These are phyloP conservation scores for Tuber microsphaerosporum DNA, from an alignment of 495 filamentous ascomycete species.

Conservation along the genomic window DNA sequence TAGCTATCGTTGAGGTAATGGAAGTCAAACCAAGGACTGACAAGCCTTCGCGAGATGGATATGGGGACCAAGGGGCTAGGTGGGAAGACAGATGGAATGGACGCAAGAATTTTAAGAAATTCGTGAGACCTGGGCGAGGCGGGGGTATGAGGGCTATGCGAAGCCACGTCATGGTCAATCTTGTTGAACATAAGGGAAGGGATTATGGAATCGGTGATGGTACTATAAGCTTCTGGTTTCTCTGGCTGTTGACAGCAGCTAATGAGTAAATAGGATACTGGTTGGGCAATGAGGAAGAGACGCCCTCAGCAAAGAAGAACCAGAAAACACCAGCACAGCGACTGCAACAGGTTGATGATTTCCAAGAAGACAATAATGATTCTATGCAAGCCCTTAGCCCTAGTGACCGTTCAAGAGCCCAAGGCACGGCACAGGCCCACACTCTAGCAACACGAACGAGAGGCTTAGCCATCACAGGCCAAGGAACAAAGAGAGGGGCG, in stretches of 20 bases:
- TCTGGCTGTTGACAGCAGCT: background rate
- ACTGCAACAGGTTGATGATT: background rate
- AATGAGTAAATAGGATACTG: constrained; percentile 25
- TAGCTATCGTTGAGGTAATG: constrained; percentile 77
- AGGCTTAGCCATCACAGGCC: constrained; percentile 10
- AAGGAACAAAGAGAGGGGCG: constrained; percentile 31
- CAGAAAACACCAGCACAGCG: constrained; percentile 5
- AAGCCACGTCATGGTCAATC: constrained; percentile 61
- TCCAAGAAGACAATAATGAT: constrained; percentile 4
- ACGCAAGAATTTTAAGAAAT: constrained; percentile 92
- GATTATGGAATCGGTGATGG: constrained; percentile 75
- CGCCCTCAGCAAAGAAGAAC: constrained; percentile 1
- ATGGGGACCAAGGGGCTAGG: constrained; percentile 51
- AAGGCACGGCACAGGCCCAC: constrained; percentile 12
- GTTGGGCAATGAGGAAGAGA: constrained; percentile 20
- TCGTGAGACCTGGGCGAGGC: constrained; percentile 58
- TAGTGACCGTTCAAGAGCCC: background rate
- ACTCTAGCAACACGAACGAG: background rate
- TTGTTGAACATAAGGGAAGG: constrained; percentile 73
- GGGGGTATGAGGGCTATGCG: constrained; percentile 46
- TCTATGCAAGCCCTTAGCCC: background rate
- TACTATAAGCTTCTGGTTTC: background rate
- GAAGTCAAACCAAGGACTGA: constrained; percentile 48
- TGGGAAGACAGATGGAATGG: constrained; percentile 95
- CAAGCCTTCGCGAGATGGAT: constrained; percentile 25